Conservation (phyloP, 495 filamentous ascomycete species). For the Penicillium diatomitis region DNA sequence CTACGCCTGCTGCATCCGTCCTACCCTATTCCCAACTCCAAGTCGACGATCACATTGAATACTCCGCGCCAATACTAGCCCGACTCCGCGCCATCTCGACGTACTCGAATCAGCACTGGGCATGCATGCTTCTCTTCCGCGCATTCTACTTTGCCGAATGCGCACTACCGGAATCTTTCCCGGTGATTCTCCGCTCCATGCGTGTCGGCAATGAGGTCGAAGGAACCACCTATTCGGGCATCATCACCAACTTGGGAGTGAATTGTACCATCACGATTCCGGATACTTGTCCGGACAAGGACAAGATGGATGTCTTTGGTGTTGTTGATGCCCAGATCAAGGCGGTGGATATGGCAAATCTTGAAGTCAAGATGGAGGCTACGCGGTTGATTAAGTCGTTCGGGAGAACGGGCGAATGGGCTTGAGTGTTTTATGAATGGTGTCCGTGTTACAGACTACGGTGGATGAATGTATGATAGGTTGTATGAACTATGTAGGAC, state of each 20-base stretch:
- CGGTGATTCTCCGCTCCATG: conserved; percentile 37
- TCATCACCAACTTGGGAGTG: conserved; percentile 28
- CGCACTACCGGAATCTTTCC: conserved; percentile 53
- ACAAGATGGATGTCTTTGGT: conserved; percentile 36
- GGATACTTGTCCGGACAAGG: conserved; percentile 18
- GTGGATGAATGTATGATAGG: too few relatives aligned
- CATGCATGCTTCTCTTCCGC: conserved; percentile 60
- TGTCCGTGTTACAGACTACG: not conserved
- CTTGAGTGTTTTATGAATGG: conserved; percentile 4
- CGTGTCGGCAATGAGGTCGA: conserved; percentile 23
- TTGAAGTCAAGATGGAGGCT: conserved; percentile 43
- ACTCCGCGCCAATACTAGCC: conserved; percentile 23
- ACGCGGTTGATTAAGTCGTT: conserved; percentile 35
- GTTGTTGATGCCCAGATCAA: conserved; percentile 49
- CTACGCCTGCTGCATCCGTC: conserved; percentile 13
- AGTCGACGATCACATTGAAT: conserved; percentile 40
- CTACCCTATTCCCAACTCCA: conserved; percentile 55
- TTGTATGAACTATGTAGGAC: too few relatives aligned
- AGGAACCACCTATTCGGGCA: conserved; percentile 17
- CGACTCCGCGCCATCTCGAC: conserved; percentile 25
- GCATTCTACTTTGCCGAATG: conserved; percentile 65
- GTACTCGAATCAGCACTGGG: conserved; percentile 48
- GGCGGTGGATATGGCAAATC: conserved; percentile 44
- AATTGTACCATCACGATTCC: conserved; percentile 22
- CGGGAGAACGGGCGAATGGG: conserved; percentile 30